A percentile compares a stretch with the other conserved stretches of the same genome.
Evolutionary conservation across 805 yeast genomes (phyloP).

Genomic region (Maudiozyma turicensis): DNA sequence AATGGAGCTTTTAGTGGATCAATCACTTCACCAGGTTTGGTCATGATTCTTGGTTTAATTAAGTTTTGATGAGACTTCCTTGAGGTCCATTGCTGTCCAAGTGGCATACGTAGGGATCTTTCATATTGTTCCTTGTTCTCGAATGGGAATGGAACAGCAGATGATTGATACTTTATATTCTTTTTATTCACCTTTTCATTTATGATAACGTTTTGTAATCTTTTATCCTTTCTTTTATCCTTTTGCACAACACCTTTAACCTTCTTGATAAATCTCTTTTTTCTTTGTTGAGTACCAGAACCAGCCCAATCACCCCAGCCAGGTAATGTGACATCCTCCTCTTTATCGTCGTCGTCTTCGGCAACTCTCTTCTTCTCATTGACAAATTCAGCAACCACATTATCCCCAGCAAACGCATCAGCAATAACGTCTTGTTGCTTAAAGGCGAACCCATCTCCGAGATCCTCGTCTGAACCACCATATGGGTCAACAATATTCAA

Average conservation of each 20-base stretch:
- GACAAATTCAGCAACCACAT: conserved; percentile 70
- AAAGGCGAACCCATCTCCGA: conserved; percentile 42
- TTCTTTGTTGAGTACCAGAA: conserved; percentile 36
- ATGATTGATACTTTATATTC: conserved; percentile 74
- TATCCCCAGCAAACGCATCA: conserved; percentile 96
- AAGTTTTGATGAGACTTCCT: conserved; percentile 77
- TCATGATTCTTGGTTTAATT: conserved; percentile 80
- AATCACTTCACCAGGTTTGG: conserved; percentile 80
- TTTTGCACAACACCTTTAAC: conserved; percentile 66
- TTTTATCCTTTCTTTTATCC: conserved; percentile 69
- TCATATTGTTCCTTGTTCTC: conserved; percentile 93
- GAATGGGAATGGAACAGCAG: conserved; percentile 89
- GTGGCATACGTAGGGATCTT: conserved; percentile 86
- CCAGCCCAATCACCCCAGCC: conserved; percentile 99
- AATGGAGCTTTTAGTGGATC: conserved; percentile 89
- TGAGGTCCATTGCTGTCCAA: conserved; percentile 94
- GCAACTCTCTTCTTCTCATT: conserved; percentile 60
- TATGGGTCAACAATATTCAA: conserved; percentile 44
- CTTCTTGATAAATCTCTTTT: conserved; percentile 55
- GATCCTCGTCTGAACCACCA: conserved; percentile 38
- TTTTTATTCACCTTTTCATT: conserved; percentile 82
- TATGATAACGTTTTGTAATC: conserved; percentile 72
- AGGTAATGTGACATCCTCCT: conserved; percentile 76
- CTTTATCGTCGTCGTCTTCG: conserved; percentile 78
- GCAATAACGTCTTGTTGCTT: conserved; percentile 73